Base-by-base conservation (phyloP, 108 stramenopile genomes). In the Chaetoceros muelleri region DNA sequence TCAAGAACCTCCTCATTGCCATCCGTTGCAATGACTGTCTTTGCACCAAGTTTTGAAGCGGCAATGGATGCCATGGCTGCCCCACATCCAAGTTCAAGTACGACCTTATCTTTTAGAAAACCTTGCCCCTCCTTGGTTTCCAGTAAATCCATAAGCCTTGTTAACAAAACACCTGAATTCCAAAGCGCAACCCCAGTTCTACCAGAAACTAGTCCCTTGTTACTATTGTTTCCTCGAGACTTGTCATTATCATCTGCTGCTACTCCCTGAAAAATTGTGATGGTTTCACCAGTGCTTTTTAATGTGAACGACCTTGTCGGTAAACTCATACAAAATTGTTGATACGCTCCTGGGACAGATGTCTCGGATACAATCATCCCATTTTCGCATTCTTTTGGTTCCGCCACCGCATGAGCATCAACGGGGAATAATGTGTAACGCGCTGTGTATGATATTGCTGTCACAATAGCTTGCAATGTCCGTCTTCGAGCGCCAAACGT, bases 331-430 rank as follows among this genome's bases (percentile, higher is more conserved):
- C 84, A 85, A 16, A 59, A 21, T 27, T 80, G 71, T 52, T 76
- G 73, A 50, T 85, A 85, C 17, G 84, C 84, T 31, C 84, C 84
- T 2, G 84, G 79, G n/a, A 85, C 65, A 26, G 71, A 66, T 34
- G 29, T 55, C 63, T 80, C 84, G 31, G 24, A 19, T 24, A 61
- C 51, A 17, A 79, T 55, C 16, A 46, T 46, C 25, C 78, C 78
- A 44, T 64, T 58, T 26, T 52, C 29, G 40, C 70, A 71, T 26
- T 64, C 53, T 16, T n/a, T 26, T 52, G 48, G 13, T 49, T 16
- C 7, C n/a, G 7, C 48, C 5, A 16, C 19, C 23, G n/a, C n/a
- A n/a, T n/a, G n/a, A n/a, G n/a, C n/a, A n/a, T n/a, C n/a, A n/a
- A n/a, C n/a, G n/a, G n/a, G n/a, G n/a, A n/a, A n/a, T n/a, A n/a